Percentiles rank a stretch among this genome's conserved stretches.
phyloP scores from a whole-genome alignment of 2,329 filamentous ascomycete species.

The Fonsecaea pedrosoi region DNA sequence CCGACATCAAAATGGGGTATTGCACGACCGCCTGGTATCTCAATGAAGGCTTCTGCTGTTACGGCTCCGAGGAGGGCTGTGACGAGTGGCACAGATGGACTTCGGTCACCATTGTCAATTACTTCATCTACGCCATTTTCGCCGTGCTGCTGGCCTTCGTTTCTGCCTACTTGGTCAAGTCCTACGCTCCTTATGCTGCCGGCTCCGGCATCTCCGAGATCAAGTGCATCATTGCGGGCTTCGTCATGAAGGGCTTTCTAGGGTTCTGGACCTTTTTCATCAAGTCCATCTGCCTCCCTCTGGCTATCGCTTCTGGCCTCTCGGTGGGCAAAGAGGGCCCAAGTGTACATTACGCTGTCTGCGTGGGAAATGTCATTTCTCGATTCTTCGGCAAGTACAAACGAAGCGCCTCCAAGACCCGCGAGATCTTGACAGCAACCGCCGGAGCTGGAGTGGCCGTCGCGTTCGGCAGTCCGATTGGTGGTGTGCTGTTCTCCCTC shows the following conservation, averaged over 20 bases:
- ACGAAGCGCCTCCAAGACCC: slow-evolving; percentile 88
- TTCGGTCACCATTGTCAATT: slow-evolving; percentile 77
- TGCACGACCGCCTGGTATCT: slow-evolving; percentile 95
- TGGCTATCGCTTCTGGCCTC: slow-evolving; percentile 91
- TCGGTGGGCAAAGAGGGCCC: slow-evolving; percentile 97
- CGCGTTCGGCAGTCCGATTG: slow-evolving; percentile 96
- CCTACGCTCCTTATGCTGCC: slow-evolving; percentile 92
- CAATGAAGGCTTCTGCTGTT: slow-evolving; percentile 97
- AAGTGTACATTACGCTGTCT: slow-evolving; percentile 98
- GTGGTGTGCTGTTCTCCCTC: slow-evolving; percentile 92
- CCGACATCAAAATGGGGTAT: slow-evolving; percentile 94
- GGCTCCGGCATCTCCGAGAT: slow-evolving; percentile 98
- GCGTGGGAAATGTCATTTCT: slow-evolving; percentile 95
- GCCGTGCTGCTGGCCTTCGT: slow-evolving; percentile 82
- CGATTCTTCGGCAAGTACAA: slow-evolving; percentile 91
- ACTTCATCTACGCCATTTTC: slow-evolving; percentile 85
- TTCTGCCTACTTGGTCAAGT: slow-evolving; percentile 83
- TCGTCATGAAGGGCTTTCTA: slow-evolving; percentile 98
- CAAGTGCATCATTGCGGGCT: slow-evolving; percentile 98
- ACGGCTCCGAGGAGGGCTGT: slow-evolving; percentile 91
- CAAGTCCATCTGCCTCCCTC: slow-evolving; percentile 87
- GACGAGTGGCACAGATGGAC: slow-evolving; percentile 90
- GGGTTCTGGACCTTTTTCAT: slow-evolving; percentile 90
- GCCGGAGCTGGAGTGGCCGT: slow-evolving; percentile 95
- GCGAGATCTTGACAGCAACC: slow-evolving; percentile 92